phyloP scores from a whole-genome alignment of 1,139 yeast genomes.

The Pneumocystis canis region DNA sequence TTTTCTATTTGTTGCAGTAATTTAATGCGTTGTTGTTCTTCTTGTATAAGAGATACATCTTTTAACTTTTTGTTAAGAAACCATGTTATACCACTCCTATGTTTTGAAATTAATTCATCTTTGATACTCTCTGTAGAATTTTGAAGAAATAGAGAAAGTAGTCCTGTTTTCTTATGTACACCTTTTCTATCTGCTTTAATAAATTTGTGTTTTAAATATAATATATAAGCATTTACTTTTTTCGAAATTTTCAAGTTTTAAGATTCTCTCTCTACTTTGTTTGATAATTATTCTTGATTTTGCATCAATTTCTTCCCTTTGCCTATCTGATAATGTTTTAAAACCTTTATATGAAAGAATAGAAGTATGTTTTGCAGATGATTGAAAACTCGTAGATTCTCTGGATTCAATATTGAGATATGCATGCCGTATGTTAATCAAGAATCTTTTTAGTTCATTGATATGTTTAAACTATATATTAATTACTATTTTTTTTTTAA shows the following conservation, averaged over 20 bases:
- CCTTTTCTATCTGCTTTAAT: slow-evolving; percentile 1
- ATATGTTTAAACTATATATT: background rate
- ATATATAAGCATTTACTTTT: slow-evolving; percentile 14
- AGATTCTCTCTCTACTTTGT: slow-evolving; percentile 24
- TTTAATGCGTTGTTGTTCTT: slow-evolving; percentile 27
- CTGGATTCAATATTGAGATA: background rate
- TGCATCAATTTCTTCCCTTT: slow-evolving; percentile 30
- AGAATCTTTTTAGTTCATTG: background rate
- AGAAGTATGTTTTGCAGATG: background rate
- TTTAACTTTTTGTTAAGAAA: slow-evolving; percentile 19
- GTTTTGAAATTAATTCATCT: slow-evolving; percentile 22
- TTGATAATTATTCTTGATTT: slow-evolving; percentile 27
- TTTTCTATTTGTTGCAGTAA: slow-evolving; percentile 24
- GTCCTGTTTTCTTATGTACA: slow-evolving; percentile 6
- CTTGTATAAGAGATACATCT: slow-evolving; percentile 24
- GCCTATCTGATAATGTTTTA: slow-evolving; percentile 23
- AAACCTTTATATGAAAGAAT: background rate
- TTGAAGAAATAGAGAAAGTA: slow-evolving; percentile 18
- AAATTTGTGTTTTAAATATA: slow-evolving; percentile 7
- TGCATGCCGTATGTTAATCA: background rate
- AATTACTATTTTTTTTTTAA: background rate
- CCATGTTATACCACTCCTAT: slow-evolving; percentile 17
- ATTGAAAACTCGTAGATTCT: background rate
- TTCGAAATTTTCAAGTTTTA: slow-evolving; percentile 26
- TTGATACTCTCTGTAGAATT: slow-evolving; percentile 14